These are phyloP conservation scores for Manihot esculenta DNA, from an alignment of 441 rosid species.

Conservation along the genomic window DNA sequence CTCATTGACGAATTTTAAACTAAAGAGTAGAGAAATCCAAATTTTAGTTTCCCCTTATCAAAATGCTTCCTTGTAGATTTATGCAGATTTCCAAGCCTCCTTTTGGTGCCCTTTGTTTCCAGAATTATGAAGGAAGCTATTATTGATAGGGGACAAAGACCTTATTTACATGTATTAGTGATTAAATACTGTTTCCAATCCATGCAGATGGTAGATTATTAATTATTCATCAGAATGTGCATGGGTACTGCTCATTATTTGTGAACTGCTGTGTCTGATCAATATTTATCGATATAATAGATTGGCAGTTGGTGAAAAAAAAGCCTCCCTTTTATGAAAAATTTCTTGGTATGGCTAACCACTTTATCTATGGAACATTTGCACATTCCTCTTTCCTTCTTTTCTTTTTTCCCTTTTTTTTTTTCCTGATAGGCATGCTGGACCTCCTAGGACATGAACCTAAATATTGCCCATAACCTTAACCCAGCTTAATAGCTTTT, in stretches of 20 bases:
- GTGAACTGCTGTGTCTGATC: background rate
- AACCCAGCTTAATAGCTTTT: background rate
- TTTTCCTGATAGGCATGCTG: background rate
- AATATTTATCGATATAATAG: background rate
- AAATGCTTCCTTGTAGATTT: background rate
- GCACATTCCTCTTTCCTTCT: background rate
- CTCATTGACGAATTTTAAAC: background rate
- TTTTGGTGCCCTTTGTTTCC: background rate
- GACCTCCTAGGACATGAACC: background rate
- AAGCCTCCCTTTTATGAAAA: background rate
- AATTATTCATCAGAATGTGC: background rate
- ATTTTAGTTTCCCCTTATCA: background rate
- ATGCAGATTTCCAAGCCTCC: background rate
- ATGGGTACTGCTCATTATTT: background rate
- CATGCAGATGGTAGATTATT: background rate
- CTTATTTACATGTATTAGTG: background rate
- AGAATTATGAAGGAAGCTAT: background rate
- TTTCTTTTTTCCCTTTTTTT: no score
- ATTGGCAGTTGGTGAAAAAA: background rate
- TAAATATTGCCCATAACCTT: constrained; percentile 3
- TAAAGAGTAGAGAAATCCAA: background rate
- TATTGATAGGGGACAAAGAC: background rate
- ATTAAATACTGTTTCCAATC: background rate
- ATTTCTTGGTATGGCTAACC: background rate
- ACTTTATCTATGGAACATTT: background rate